phyloP scores from a whole-genome alignment of 371 early-diverging fungal species.

The Apophysomyces trapeziformis region DNA sequence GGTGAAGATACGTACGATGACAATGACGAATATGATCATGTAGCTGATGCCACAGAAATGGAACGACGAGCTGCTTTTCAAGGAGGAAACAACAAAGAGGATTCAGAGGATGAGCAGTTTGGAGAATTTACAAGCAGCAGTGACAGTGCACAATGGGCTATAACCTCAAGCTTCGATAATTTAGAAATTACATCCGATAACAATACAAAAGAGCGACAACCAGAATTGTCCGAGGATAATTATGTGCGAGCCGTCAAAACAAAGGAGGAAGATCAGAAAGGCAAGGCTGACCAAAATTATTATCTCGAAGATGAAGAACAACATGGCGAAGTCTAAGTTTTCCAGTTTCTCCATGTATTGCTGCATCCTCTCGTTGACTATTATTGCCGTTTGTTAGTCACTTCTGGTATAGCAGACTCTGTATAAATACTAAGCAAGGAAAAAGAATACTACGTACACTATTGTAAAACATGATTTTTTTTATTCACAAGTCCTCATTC shows the following conservation, averaged over 20 bases:
- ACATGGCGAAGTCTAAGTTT: conserved; percentile 31
- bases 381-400: neutral
- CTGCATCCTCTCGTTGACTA: neutral
- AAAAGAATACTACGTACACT: too few relatives aligned
- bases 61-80: neutral
- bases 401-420: conserved; percentile 2
- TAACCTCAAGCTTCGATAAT: neutral
- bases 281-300: conserved; percentile 24
- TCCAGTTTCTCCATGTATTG: neutral
- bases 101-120: conserved; percentile 46
- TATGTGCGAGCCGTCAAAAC: conserved; percentile 36
- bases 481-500: too few relatives aligned
- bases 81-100: conserved; percentile 4
- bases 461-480: too few relatives aligned
- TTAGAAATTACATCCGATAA: conserved; percentile 1
- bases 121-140: conserved; percentile 41
- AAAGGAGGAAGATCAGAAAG: conserved; percentile 28
- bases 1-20: conserved; percentile 12
- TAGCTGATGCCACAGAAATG: neutral
- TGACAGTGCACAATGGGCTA: conserved; percentile 1
- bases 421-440: neutral
- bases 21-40: conserved; percentile 13
- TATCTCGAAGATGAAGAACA: conserved; percentile 36
- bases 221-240: conserved; percentile 16
- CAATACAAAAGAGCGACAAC: neutral